Evolutionary conservation across 192 early-diverging fungal species (phyloP).

Genomic region (Paraglomus brasilianum): DNA sequence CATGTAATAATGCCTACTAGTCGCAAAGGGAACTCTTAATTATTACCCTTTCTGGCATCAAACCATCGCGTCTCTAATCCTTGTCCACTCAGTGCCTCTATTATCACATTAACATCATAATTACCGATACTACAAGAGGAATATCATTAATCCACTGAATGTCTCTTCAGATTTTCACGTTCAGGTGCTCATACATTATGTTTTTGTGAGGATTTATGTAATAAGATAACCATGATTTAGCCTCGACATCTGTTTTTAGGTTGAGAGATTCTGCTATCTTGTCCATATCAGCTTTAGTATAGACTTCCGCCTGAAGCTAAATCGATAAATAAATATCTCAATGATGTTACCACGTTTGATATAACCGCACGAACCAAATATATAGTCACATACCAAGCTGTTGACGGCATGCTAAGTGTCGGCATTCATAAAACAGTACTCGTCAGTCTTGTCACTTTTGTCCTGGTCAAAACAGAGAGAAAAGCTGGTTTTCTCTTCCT

Average conservation of each 20-base stretch:
- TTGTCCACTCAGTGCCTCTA: conserved; percentile 4
- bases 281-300: conserved; percentile 8
- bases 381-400: background rate
- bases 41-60: conserved; percentile 28
- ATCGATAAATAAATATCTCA: background rate
- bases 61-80: conserved; percentile 28
- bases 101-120: conserved; percentile 30
- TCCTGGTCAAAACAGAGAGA: background rate
- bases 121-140: background rate
- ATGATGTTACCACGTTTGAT: background rate
- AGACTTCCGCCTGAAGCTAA: conserved; percentile 19
- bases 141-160: background rate
- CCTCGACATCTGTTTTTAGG: background rate
- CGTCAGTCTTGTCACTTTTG: too few relatives aligned
- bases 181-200: conserved; percentile 7
- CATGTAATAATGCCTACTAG: too few relatives aligned
- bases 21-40: background rate
- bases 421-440: background rate
- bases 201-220: conserved; percentile 30
- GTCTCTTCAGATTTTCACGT: background rate
- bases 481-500: background rate
- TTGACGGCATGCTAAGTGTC: background rate
- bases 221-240: background rate
- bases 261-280: conserved; percentile 6
- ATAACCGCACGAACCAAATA: background rate